These are phyloP conservation scores for Rhinocladiella similis DNA, from an alignment of 2,329 filamentous ascomycete species.

Conservation along the genomic window DNA sequence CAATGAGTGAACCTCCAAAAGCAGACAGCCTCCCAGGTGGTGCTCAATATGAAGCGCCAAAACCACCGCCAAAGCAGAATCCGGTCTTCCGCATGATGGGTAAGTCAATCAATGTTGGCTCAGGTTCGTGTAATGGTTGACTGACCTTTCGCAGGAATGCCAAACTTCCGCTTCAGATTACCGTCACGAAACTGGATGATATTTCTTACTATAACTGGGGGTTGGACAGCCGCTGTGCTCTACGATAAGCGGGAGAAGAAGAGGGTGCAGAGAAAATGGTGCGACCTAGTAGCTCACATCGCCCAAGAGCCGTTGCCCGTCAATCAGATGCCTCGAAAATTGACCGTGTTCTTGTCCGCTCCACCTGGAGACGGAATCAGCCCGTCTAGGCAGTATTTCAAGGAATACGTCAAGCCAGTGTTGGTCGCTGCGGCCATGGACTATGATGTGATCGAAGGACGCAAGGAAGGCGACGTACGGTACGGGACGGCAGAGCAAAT, in stretches of 20 bases:
- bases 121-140: slow-evolving; percentile 10
- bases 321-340: slow-evolving; percentile 73
- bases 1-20: slow-evolving; percentile 41
- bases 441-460: slow-evolving; percentile 93
- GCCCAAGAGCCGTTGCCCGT: slow-evolving; percentile 72
- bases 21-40: slow-evolving; percentile 29
- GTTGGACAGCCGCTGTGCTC: slow-evolving; percentile 76
- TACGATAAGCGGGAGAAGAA: slow-evolving; percentile 94
- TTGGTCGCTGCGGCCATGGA: slow-evolving; percentile 86
- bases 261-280: slow-evolving; percentile 82
- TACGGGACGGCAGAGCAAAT: slow-evolving; percentile 85
- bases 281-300: slow-evolving; percentile 78
- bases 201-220: slow-evolving; percentile 77
- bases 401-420: slow-evolving; percentile 92
- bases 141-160: slow-evolving; percentile 62
- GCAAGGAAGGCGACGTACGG: slow-evolving; percentile 88
- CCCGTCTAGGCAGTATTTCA: slow-evolving; percentile 88
- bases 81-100: slow-evolving; percentile 73
- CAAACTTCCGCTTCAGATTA: slow-evolving; percentile 77
- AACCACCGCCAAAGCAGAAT: slow-evolving; percentile 58
- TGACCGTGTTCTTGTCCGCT: slow-evolving; percentile 82
- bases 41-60: slow-evolving; percentile 40
- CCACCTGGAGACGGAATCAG: slow-evolving; percentile 85
- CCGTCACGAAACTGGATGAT: slow-evolving; percentile 98
- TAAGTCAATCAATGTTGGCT: slow-evolving; percentile 30